These are phyloP conservation scores for Fusarium humuli DNA, from an alignment of 2,329 filamentous ascomycete species.

Conservation along the genomic window DNA sequence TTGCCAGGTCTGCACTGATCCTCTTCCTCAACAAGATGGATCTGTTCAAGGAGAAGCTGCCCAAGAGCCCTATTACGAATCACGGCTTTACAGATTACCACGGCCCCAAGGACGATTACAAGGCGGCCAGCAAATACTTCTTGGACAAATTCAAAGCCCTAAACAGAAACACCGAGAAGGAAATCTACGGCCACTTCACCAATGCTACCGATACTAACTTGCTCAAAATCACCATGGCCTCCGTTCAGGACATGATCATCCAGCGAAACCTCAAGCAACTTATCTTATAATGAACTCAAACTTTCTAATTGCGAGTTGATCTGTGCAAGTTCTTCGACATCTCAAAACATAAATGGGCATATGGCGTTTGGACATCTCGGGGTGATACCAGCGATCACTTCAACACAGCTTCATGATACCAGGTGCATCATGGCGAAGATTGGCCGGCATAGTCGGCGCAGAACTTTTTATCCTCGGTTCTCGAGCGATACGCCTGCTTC, in stretches of 20 bases:
- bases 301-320: conserved; percentile 1
- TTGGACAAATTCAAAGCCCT: conserved; percentile 83
- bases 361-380: conserved; percentile 1
- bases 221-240: conserved; percentile 87
- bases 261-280: conserved; percentile 84
- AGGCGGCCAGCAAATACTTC: conserved; percentile 83
- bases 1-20: conserved; percentile 83
- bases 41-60: conserved; percentile 82
- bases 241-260: conserved; percentile 89
- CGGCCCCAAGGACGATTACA: conserved; percentile 76
- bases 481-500: conserved; percentile 8
- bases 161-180: conserved; percentile 75
- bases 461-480: background rate
- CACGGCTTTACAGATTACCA: conserved; percentile 84
- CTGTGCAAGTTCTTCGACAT: conserved; percentile 1
- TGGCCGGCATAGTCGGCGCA: background rate
- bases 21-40: conserved; percentile 92
- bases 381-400: background rate
- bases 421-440: background rate
- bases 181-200: conserved; percentile 72
- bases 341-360: conserved; percentile 12
- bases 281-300: conserved; percentile 58
- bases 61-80: conserved; percentile 75
- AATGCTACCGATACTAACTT: conserved; percentile 77
- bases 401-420: conserved; percentile 1